phyloP scores from a whole-genome alignment of 192 early-diverging fungal species.

The Coemansia sp. region DNA sequence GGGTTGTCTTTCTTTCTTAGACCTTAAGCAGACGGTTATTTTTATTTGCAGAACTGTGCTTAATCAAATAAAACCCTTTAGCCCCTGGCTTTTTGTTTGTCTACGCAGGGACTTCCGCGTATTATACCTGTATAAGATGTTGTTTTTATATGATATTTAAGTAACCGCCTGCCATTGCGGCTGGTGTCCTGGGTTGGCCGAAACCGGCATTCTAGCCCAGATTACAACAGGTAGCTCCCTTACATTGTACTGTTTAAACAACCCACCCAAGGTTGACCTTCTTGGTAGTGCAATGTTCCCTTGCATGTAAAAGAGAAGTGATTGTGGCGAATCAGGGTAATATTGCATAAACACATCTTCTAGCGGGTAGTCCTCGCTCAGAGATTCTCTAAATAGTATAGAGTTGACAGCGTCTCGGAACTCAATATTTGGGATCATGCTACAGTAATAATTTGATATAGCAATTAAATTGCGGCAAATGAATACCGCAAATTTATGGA shows the following conservation, averaged over 20 bases:
- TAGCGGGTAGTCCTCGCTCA: constrained; percentile 40
- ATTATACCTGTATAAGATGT: background rate
- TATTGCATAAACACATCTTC: constrained; percentile 50
- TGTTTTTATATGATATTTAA: background rate
- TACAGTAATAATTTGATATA: constrained; percentile 4
- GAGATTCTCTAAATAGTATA: constrained; percentile 33
- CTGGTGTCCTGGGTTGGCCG: constrained; percentile 4
- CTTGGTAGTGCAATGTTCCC: constrained; percentile 35
- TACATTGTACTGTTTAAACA: constrained; percentile 18
- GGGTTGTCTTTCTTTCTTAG: no score
- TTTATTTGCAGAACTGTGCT: no score
- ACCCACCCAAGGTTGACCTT: constrained; percentile 11
- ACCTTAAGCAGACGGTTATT: no score
- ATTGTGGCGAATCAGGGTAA: constrained; percentile 34
- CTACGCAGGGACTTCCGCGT: no score
- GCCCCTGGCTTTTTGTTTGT: no score
- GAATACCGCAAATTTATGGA: background rate
- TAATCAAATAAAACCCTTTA: no score
- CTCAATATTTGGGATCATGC: constrained; percentile 36
- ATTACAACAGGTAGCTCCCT: constrained; percentile 26
- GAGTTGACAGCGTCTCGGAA: constrained; percentile 43
- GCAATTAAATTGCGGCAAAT: background rate
- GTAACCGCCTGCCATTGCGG: constrained; percentile 28
- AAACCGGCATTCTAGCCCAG: constrained; percentile 31
- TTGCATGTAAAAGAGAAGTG: constrained; percentile 39